Conservation (phyloP, 345 rosid genomes). For the Eucalyptus erythrocorys region DNA sequence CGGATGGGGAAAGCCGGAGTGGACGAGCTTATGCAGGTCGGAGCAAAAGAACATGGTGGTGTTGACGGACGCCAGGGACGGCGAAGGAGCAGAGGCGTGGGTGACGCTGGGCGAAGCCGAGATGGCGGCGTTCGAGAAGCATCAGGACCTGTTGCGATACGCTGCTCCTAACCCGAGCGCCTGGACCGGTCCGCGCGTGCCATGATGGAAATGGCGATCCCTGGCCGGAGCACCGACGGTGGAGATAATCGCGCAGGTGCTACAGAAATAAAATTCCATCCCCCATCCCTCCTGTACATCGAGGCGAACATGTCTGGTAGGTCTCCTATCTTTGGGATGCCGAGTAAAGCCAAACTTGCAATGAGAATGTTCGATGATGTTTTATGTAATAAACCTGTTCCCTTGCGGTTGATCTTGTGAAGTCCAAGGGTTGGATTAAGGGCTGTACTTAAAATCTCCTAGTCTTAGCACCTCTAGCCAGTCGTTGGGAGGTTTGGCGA, state of each 20-base stretch:
- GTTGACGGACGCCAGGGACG: background rate
- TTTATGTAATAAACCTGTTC: background rate
- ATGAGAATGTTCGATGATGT: background rate
- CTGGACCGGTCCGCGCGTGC: background rate
- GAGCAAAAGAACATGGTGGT: background rate
- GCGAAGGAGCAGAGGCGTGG: slow-evolving; percentile 6
- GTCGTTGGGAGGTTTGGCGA: accelerated
- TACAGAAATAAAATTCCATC: background rate
- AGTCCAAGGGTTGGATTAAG: background rate
- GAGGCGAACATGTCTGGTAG: background rate
- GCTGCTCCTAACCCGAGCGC: background rate
- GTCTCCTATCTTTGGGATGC: background rate
- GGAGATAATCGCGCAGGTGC: background rate
- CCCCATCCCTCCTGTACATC: background rate
- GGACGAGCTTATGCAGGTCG: background rate
- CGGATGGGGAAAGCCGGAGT: slow-evolving; percentile 14
- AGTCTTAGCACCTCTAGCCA: background rate
- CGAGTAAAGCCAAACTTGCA: background rate
- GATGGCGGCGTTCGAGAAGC: background rate
- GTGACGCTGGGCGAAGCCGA: background rate
- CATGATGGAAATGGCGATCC: background rate
- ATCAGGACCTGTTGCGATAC: background rate
- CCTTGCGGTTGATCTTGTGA: background rate
- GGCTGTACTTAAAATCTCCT: background rate
- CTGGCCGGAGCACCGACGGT: background rate